A percentile compares a stretch with the other conserved stretches of the same genome.
Conservation (phyloP, 2,329 filamentous ascomycete species). For the Colletotrichum echinochloae region DNA sequence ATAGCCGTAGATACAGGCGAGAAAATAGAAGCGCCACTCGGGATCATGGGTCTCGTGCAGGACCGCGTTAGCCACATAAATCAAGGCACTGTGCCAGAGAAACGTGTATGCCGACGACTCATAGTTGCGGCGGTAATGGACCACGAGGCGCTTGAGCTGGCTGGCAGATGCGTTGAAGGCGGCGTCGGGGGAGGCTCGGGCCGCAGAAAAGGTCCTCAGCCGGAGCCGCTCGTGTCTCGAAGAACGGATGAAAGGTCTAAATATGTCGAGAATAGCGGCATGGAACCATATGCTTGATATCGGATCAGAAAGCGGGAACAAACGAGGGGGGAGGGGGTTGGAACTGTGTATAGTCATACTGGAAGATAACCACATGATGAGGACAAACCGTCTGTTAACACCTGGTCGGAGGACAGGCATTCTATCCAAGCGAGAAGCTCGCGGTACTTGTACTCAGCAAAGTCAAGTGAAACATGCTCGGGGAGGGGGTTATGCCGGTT, state of each 20-base stretch:
- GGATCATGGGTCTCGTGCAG: constrained; percentile 47
- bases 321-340: neutral
- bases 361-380: constrained; percentile 52
- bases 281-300: constrained; percentile 55
- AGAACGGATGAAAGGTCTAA: constrained; percentile 46
- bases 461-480: constrained; percentile 41
- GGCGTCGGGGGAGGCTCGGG: constrained; percentile 46
- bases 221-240: constrained; percentile 15
- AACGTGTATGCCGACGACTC: constrained; percentile 51
- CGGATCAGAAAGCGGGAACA: neutral
- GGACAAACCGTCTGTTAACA: constrained; percentile 46
- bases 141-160: constrained; percentile 54
- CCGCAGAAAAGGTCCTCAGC: constrained; percentile 49
- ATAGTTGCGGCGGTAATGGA: constrained; percentile 51
- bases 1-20: constrained; percentile 55
- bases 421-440: constrained; percentile 55
- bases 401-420: constrained; percentile 46
- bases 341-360: constrained; percentile 46
- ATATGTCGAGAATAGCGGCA: constrained; percentile 52
- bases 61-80: constrained; percentile 55
- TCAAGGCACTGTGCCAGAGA: constrained; percentile 55
- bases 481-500: constrained; percentile 31
- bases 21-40: constrained; percentile 51
- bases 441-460: constrained; percentile 53
- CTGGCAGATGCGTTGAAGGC: constrained; percentile 51